These are phyloP conservation scores for Ophiostoma tasmaniense DNA, from an alignment of 2,329 filamentous ascomycete species.

Conservation along the genomic window DNA sequence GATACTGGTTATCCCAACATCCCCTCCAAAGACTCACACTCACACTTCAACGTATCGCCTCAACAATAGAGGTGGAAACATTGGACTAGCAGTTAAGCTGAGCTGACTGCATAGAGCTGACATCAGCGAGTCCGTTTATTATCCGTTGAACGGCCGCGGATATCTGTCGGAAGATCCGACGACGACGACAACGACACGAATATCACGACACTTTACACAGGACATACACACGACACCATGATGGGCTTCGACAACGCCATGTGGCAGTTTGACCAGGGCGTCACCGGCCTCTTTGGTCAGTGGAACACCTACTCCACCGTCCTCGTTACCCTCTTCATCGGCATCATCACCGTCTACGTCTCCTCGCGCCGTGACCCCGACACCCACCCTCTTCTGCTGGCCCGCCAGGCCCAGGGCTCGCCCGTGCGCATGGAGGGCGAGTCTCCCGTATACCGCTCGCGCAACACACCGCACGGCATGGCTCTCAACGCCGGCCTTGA, in stretches of 20 bases:
- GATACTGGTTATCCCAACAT: not conserved
- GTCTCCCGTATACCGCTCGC: conserved; percentile 77
- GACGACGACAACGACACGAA: not conserved
- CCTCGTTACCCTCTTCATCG: conserved; percentile 57
- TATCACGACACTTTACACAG: not conserved
- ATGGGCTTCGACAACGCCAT: conserved; percentile 49
- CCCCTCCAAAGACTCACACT: not conserved
- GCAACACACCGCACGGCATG: conserved; percentile 77
- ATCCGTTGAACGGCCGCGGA: not conserved
- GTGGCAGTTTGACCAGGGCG: conserved; percentile 60
- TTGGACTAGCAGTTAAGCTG: not conserved
- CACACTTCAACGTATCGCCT: not conserved
- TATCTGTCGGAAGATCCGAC: not conserved
- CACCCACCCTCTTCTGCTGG: conserved; percentile 82
- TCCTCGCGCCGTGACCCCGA: conserved; percentile 72
- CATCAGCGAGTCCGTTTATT: not conserved
- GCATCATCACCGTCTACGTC: conserved; percentile 62
- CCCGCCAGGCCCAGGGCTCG: conserved; percentile 70
- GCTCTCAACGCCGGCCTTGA: conserved; percentile 68
- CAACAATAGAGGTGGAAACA: not conserved
- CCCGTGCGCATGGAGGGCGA: conserved; percentile 76
- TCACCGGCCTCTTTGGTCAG: conserved; percentile 61
- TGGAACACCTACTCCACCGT: conserved; percentile 77
- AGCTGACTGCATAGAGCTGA: not conserved
- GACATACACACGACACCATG: not conserved